phyloP scores from a whole-genome alignment of 306 rosid genomes.

The Geum urbanum region DNA sequence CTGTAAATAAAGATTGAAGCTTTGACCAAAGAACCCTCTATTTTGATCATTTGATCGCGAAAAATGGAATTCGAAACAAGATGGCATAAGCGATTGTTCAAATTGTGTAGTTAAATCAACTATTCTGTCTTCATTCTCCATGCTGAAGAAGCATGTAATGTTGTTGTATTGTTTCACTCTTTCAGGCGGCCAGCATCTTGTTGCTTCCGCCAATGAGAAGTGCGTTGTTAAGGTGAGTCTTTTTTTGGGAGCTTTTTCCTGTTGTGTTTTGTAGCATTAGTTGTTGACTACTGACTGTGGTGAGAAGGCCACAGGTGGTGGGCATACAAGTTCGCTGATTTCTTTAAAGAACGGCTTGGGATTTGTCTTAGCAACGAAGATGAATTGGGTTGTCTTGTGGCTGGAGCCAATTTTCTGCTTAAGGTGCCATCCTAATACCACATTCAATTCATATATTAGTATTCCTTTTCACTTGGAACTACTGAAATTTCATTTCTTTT shows the following conservation, averaged over 20 bases:
- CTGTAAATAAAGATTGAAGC: conserved; percentile 5
- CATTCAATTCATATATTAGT: conserved; percentile 14
- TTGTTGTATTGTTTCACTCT: not conserved
- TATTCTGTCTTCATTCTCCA: not conserved
- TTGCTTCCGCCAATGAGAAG: conserved; percentile 41
- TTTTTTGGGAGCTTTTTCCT: not conserved
- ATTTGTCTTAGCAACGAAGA: conserved; percentile 81
- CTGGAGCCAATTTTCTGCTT: conserved; percentile 91
- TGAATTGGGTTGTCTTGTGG: conserved; percentile 98
- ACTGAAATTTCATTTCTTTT: too few relatives aligned
- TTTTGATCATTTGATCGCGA: not conserved
- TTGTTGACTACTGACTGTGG: conserved; percentile 25
- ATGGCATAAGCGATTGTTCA: too few relatives aligned
- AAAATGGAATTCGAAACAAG: too few relatives aligned
- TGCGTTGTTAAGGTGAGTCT: conserved; percentile 55
- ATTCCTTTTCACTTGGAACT: not conserved
- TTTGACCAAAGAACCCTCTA: not conserved
- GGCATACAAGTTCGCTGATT: conserved; percentile 68
- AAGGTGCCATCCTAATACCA: conserved; percentile 55
- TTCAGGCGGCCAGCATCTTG: conserved; percentile 54
- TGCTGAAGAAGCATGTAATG: conserved; percentile 1
- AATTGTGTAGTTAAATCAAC: too few relatives aligned
- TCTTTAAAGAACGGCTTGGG: conserved; percentile 73
- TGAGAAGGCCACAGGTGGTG: conserved; percentile 97
- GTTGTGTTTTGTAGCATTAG: conserved; percentile 21